Evolutionary conservation across 257 asterid species (phyloP).

Genomic region (Hygrophila difformis): DNA sequence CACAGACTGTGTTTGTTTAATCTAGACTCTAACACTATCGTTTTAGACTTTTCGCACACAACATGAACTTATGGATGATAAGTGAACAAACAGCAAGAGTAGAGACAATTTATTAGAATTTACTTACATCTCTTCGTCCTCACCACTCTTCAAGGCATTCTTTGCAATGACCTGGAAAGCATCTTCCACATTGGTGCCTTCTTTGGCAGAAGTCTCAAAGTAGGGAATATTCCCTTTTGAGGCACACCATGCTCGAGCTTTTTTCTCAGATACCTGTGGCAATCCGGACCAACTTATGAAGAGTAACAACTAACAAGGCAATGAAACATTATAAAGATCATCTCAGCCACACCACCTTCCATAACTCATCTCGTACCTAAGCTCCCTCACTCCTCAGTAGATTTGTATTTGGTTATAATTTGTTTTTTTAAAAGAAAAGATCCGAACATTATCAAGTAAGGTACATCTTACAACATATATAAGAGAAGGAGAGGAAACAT

Average conservation of each 20-base stretch:
- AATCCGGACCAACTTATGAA: neutral
- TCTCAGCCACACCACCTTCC: too few species aligned
- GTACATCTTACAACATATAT: neutral
- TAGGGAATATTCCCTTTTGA: conserved; percentile 93
- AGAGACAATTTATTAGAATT: too few species aligned
- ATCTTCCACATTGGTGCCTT: conserved; percentile 86
- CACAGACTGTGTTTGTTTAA: too few species aligned
- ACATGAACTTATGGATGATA: too few species aligned
- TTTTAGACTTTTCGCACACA: too few species aligned
- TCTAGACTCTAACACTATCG: too few species aligned
- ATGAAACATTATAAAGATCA: too few species aligned
- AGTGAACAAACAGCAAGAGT: too few species aligned
- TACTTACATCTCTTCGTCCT: conserved; percentile 94
- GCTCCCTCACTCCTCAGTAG: neutral
- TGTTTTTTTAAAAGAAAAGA: neutral
- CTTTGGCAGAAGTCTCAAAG: conserved; percentile 98
- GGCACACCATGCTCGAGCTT: conserved; percentile 99
- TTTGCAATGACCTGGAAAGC: conserved; percentile 93
- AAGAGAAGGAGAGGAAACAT: neutral
- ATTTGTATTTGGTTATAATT: neutral
- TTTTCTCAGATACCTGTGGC: conserved; percentile 88
- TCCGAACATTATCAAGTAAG: neutral
- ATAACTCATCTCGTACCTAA: too few species aligned
- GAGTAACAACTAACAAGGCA: conserved; percentile 1
- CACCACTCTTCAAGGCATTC: conserved; percentile 84